These are phyloP conservation scores for Vitis rupestris DNA, from an alignment of 164 flowering plant species.

Conservation along the genomic window DNA sequence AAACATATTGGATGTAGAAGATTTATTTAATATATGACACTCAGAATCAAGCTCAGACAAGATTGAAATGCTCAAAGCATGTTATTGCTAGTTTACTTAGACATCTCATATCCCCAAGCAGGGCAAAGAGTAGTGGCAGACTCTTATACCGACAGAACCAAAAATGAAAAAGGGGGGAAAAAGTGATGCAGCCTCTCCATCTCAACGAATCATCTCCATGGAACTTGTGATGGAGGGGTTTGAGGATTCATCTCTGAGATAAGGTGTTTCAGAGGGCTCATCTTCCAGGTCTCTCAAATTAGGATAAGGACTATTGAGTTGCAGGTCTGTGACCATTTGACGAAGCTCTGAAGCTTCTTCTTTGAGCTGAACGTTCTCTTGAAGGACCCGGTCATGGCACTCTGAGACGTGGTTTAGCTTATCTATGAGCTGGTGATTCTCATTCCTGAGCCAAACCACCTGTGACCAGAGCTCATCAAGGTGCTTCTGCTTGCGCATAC, in stretches of 20 bases:
- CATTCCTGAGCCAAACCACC: slow-evolving; percentile 71
- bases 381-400: slow-evolving; percentile 55
- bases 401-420: slow-evolving; percentile 69
- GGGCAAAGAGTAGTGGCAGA: slow-evolving; percentile 4
- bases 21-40: background rate
- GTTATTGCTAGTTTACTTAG: slow-evolving; percentile 11
- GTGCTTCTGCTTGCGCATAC: slow-evolving; percentile 94
- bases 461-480: slow-evolving; percentile 91
- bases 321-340: slow-evolving; percentile 50
- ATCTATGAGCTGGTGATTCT: slow-evolving; percentile 78
- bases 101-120: slow-evolving; percentile 11
- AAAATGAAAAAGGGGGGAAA: background rate
- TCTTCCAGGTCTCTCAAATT: slow-evolving; percentile 45
- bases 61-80: slow-evolving; percentile 15
- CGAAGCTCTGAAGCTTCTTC: slow-evolving; percentile 69
- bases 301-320: slow-evolving; percentile 46
- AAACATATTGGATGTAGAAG: too few relatives aligned
- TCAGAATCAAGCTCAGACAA: background rate
- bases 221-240: slow-evolving; percentile 40
- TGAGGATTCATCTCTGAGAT: slow-evolving; percentile 45
- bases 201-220: slow-evolving; percentile 33
- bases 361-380: slow-evolving; percentile 73
- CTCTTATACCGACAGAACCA: slow-evolving; percentile 7
- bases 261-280: slow-evolving; percentile 41
- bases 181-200: slow-evolving; percentile 5